Conservation (phyloP, 148 eudicot species). For the Polygonum aviculare region DNA sequence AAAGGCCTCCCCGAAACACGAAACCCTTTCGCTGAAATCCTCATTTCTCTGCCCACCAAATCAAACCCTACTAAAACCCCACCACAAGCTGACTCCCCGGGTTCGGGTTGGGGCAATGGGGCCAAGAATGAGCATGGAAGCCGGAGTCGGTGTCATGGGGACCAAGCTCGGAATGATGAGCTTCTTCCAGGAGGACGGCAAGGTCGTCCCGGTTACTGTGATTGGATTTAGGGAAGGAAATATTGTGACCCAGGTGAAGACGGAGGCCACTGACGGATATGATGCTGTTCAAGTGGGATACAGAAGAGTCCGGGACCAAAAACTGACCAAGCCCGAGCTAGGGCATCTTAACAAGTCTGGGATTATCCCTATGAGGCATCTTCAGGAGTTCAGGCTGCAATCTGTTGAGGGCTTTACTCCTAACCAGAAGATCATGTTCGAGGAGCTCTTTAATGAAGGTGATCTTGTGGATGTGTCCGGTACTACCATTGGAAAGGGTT, state of each 20-base stretch:
- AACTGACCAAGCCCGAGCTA: slow-evolving; percentile 73
- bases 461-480: slow-evolving; percentile 90
- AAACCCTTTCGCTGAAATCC: slow-evolving; percentile 22
- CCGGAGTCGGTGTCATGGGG: slow-evolving; percentile 84
- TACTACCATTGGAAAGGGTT: slow-evolving; percentile 91
- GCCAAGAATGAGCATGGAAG: slow-evolving; percentile 52
- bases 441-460: slow-evolving; percentile 78
- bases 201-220: slow-evolving; percentile 85
- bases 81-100: background rate
- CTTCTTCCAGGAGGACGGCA: slow-evolving; percentile 57
- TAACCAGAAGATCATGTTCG: slow-evolving; percentile 46
- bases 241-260: slow-evolving; percentile 90
- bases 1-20: slow-evolving; percentile 10
- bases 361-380: slow-evolving; percentile 75
- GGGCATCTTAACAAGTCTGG: slow-evolving; percentile 75
- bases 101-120: background rate
- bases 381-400: slow-evolving; percentile 75
- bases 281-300: slow-evolving; percentile 87
- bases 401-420: slow-evolving; percentile 62
- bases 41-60: slow-evolving; percentile 25
- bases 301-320: slow-evolving; percentile 70
- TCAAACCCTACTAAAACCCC: slow-evolving; percentile 20
- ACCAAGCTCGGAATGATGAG: slow-evolving; percentile 96
- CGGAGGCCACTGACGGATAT: slow-evolving; percentile 84
- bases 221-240: slow-evolving; percentile 95